Base-by-base conservation (phyloP, 78 protist species). In the Dictyostelium firmibasis region DNA sequence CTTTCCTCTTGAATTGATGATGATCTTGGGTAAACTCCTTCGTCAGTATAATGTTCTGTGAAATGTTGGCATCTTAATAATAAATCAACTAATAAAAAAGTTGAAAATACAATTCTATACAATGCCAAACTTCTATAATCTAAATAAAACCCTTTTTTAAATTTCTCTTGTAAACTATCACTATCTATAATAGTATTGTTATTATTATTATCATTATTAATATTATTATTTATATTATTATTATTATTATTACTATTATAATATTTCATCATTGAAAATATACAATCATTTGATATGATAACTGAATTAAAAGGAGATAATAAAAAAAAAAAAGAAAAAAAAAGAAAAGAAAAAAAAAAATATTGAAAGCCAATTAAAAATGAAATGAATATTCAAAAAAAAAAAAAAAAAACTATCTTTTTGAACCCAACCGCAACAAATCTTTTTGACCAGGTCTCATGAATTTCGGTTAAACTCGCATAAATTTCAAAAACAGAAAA, bases 51-150 rank as follows among this genome's bases (percentile, higher is more conserved):
- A 36, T 57, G 79, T 33, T 38, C 41, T 3, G 1, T 25, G 2
- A 70, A 0, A 44, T 81, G 2, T 31, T 23, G 44, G 13, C 81
- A 8, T 64, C 94, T 81, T 18, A 27, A 44, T 14, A 69, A 9
- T 29, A 89, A 38, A 81, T 89, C 94, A 1, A 67, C 43, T 67
- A 89, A 43, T 53, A 89, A 75, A 20, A 14, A 64, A 13, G 50
- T 23, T 81, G 94, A 36, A 35, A 89, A 43, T 18, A 16, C 3
- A 16, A 89, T 75, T 53, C 94, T 78, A 14, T 23, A 78, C 1
- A 89, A 44, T 23, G 94, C 31, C 6, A 89, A 18, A 64, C 83
- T 69, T 81, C 94, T 81, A 20, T 33, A 33, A 72, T 89, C 94
- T 85, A 89, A 53, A n/a, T 64, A 89, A 67, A 89, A 81, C 6